Evolutionary conservation across 2,329 filamentous ascomycete species (phyloP), one percentile per base, ranked within the genome.

Genomic region (Rutstroemia sp.): DNA sequence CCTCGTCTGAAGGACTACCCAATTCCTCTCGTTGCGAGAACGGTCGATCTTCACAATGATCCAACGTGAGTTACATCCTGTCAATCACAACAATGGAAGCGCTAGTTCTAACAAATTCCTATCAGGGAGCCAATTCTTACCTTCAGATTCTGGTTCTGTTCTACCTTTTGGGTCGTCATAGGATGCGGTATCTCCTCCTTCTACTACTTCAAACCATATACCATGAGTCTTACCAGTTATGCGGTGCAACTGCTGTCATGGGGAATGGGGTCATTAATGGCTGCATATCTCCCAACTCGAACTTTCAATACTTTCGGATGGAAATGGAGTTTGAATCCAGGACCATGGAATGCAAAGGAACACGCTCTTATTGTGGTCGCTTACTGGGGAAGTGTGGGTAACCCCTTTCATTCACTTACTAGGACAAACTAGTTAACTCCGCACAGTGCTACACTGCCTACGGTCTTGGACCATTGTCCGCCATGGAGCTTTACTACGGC

Each of bases 321-420:
- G 17, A 62, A 64, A 10, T 71, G 67, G 58, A 70, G 59, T 42
- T 70, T 86, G 23, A 87, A 87, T 55, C 83, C 84, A 0, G 82
- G 83, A 0, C 82, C 83, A 1, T 87, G 87, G 70, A 87, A 85
- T 64, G 76, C 83, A 66, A 87, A 87, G 69, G 84, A 87, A 65
- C 84, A 87, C 67, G 71, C 81, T 46, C 78, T 87, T 58, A 83
- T 87, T 52, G 78, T 82, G 17, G 79, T 86, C 6, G 44, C 51
- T 25, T 54, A 54, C 34, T 54, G 51, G 51, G 51, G 51, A n/a
- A 51, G 68, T 70, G 59, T 69, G 69, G 46, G 67, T 62, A 85
- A 84, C 59, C 38, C 57, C 9, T 51, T 76, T 84, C 67, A 74
- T 23, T 23, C 23, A 23, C 61, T 84, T 85, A 78, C 67, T 2